A percentile compares a stretch with the other conserved stretches of the same genome.
Evolutionary conservation across 192 early-diverging fungal genomes (phyloP).

Genomic region (Linnemannia exigua): DNA sequence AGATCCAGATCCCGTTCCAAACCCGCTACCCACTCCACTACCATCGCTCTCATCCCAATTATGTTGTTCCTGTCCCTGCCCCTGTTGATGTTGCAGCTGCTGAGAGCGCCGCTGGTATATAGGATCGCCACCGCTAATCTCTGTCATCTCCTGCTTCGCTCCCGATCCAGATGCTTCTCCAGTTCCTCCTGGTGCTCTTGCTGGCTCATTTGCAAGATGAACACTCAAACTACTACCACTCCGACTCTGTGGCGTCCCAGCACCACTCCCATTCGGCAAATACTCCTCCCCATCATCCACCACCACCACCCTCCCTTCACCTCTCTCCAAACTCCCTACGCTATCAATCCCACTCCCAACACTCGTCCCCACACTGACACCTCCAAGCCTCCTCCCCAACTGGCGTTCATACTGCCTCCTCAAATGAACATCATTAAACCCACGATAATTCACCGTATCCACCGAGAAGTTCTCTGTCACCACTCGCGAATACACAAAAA

Average conservation of each 20-base stretch:
- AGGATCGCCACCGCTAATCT: neutral
- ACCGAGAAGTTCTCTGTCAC: constrained; percentile 36
- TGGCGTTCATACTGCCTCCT: constrained; percentile 40
- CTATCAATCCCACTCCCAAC: neutral
- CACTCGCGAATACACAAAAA: too few species aligned
- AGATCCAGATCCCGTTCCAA: neutral
- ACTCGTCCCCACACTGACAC: neutral
- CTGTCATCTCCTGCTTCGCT: neutral
- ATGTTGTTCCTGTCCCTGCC: neutral
- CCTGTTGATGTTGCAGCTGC: constrained; percentile 1
- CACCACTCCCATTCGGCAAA: neutral
- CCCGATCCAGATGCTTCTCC: too few species aligned
- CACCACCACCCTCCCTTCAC: neutral
- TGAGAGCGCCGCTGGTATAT: constrained; percentile 11
- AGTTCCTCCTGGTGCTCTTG: neutral
- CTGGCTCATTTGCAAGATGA: neutral
- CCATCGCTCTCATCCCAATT: constrained; percentile 6
- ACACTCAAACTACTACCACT: neutral
- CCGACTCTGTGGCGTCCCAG: neutral
- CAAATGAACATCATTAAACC: constrained; percentile 35
- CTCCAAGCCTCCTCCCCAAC: constrained; percentile 20
- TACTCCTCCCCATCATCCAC: constrained; percentile 7
- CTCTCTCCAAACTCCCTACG: neutral
- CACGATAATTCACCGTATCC: constrained; percentile 7
- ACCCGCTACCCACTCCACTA: neutral